phyloP scores from a whole-genome alignment of 768 basidiomycete species.

The Neoboletus brunneissimus region DNA sequence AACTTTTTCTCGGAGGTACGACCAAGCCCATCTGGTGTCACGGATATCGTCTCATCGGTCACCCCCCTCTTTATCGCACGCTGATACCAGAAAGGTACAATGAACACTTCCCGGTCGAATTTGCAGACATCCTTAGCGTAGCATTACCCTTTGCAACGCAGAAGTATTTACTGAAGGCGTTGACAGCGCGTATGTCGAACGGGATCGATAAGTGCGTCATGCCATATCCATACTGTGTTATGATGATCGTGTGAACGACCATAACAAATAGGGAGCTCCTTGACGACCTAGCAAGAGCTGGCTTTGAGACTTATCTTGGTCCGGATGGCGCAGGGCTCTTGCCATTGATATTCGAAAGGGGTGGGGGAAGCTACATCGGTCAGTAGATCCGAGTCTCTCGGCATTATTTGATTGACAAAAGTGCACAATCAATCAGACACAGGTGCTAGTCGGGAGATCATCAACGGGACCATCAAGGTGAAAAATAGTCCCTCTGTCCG shows the following conservation, averaged over 20 bases:
- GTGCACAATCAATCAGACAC: slow-evolving; percentile 21
- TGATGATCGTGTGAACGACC: background rate
- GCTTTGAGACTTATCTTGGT: slow-evolving; percentile 39
- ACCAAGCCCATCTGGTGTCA: background rate
- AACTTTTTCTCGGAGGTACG: slow-evolving; percentile 16
- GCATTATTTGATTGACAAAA: background rate
- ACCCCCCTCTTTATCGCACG: background rate
- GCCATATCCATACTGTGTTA: background rate
- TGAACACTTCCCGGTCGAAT: slow-evolving; percentile 24
- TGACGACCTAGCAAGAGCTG: slow-evolving; percentile 34
- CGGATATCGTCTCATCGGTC: background rate
- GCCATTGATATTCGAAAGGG: slow-evolving; percentile 30
- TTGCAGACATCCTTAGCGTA: slow-evolving; percentile 23
- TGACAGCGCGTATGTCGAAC: slow-evolving; percentile 3
- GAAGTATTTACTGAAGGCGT: slow-evolving; percentile 12
- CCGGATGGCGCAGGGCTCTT: slow-evolving; percentile 37
- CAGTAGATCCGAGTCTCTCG: background rate
- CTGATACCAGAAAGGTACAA: slow-evolving; percentile 24
- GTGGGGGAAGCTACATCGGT: slow-evolving; percentile 42
- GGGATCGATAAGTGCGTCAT: slow-evolving; percentile 24
- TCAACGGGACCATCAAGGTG: slow-evolving; percentile 50
- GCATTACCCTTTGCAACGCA: slow-evolving; percentile 23
- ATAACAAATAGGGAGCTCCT: slow-evolving; percentile 34
- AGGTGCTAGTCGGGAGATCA: slow-evolving; percentile 45
- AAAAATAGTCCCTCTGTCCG: slow-evolving; percentile 36